These are phyloP conservation scores for Rubroshorea leprosula DNA, from an alignment of 345 rosid species.

Conservation along the genomic window DNA sequence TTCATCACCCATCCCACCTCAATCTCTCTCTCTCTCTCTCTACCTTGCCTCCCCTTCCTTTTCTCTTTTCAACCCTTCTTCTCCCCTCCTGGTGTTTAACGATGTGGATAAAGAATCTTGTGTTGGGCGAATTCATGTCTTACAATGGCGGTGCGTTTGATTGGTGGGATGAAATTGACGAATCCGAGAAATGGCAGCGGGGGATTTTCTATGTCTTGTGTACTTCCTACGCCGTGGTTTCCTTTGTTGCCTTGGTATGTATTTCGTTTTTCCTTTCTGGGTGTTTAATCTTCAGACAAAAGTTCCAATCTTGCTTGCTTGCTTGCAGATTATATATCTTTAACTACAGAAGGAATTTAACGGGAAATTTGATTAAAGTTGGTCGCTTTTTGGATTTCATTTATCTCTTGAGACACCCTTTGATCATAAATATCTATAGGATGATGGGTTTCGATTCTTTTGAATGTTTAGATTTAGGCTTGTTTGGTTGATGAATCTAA, in stretches of 20 bases:
- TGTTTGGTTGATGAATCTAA: background rate
- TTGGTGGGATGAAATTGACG: conserved; percentile 55
- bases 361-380: conserved; percentile 4
- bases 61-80: background rate
- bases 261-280: background rate
- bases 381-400: background rate
- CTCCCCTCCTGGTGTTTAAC: background rate
- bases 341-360: background rate
- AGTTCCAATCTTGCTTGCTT: background rate
- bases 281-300: background rate
- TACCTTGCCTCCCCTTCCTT: background rate
- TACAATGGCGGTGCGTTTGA: conserved; percentile 12
- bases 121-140: background rate
- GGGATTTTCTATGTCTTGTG: conserved; percentile 40
- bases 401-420: no score
- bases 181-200: conserved; percentile 50
- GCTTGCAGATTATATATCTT: no score
- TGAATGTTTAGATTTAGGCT: background rate
- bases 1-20: no score
- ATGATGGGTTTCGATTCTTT: background rate
- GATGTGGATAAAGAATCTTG: conserved; percentile 19
- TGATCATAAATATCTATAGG: no score
- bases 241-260: conserved; percentile 51
- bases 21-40: background rate
- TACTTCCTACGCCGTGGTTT: conserved; percentile 46